A percentile compares a stretch with the other conserved stretches of the same genome.
Conservation (phyloP, 78 protist species). For the Protostelium mycophagum region DNA sequence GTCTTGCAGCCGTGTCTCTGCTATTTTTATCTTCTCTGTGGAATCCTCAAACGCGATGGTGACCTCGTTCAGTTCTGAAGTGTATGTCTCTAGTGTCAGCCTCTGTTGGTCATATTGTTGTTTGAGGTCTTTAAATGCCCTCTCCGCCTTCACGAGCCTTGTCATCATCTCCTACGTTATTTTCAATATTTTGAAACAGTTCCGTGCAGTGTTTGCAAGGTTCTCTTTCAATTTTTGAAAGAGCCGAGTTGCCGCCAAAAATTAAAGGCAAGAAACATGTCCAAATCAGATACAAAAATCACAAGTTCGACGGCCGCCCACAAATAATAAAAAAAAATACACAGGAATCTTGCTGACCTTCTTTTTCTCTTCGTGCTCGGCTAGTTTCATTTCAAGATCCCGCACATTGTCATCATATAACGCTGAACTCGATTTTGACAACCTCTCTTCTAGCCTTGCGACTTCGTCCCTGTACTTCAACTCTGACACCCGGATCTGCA, state of each 20-base stretch:
- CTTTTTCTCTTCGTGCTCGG: background rate
- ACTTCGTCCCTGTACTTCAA: background rate
- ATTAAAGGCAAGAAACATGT: no score
- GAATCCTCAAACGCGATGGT: slow-evolving; percentile 29
- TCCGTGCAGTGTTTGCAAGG: no score
- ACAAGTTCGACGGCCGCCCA: no score
- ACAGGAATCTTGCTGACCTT: background rate
- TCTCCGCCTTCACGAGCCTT: background rate
- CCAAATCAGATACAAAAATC: no score
- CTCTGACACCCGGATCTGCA: background rate
- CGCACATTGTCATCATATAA: background rate
- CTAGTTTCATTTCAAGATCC: background rate
- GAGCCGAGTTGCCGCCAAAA: no score
- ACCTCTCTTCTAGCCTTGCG: background rate
- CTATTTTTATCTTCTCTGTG: slow-evolving; percentile 36
- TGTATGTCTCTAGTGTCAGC: background rate
- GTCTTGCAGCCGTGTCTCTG: slow-evolving; percentile 25
- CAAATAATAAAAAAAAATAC: no score
- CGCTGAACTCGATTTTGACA: no score
- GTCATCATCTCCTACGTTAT: background rate
- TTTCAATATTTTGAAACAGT: background rate
- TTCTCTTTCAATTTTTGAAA: no score
- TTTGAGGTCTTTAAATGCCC: background rate
- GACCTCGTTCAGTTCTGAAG: background rate
- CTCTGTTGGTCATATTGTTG: background rate